A percentile compares a stretch with the other conserved stretches of the same genome.
Conservation (phyloP, 1,139 yeast genomes). For the Meyerozyma sp. region DNA sequence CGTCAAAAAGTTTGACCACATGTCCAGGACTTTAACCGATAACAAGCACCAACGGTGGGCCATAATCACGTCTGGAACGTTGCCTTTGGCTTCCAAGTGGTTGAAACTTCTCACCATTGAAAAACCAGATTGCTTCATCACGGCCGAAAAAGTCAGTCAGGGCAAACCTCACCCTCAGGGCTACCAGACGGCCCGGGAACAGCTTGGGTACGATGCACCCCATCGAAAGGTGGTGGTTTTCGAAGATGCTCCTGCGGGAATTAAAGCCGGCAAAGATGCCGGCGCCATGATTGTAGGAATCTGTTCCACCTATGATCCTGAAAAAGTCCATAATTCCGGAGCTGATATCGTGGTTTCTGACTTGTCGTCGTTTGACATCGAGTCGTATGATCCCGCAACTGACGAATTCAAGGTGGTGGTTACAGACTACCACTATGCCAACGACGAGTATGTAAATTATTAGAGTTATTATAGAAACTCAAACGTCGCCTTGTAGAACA, state of each 20-base stretch:
- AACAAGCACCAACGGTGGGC: conserved; percentile 14
- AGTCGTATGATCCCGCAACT: conserved; percentile 9
- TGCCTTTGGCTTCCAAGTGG: conserved; percentile 14
- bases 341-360: conserved; percentile 13
- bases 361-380: conserved; percentile 10
- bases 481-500: conserved; percentile 14
- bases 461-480: conserved; percentile 16
- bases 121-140: conserved; percentile 12
- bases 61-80: conserved; percentile 12
- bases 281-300: conserved; percentile 14
- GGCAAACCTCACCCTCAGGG: conserved; percentile 14
- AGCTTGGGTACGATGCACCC: conserved; percentile 11
- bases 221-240: conserved; percentile 12
- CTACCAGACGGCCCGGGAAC: conserved; percentile 10
- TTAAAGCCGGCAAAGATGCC: conserved; percentile 12
- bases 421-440: conserved; percentile 9
- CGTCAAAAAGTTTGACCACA: conserved; percentile 9
- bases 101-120: conserved; percentile 11
- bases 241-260: conserved; percentile 14
- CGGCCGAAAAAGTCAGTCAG: conserved; percentile 11
- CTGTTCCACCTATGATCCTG: conserved; percentile 12
- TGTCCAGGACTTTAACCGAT: conserved; percentile 8
- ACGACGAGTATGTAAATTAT: conserved; percentile 5
- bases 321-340: conserved; percentile 10
- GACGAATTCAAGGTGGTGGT: conserved; percentile 12